Conservation (phyloP, 768 basidiomycete species). For the Suillus discolor region DNA sequence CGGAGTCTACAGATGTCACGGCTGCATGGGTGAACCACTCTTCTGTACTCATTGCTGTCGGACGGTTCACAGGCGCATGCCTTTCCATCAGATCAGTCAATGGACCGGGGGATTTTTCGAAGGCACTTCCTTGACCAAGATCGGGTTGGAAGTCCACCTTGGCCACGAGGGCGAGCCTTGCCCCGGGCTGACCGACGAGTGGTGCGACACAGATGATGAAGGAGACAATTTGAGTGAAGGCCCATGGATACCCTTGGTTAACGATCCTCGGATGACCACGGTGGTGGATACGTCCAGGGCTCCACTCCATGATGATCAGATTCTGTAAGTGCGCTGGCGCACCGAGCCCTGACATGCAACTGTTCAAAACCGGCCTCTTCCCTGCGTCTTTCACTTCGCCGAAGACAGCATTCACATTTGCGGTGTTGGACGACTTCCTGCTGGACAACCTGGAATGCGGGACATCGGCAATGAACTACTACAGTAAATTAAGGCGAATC, state of each 20-base stretch:
- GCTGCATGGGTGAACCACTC: background rate
- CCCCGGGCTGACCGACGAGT: constrained; percentile 5
- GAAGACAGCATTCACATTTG: constrained; percentile 1
- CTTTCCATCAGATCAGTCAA: constrained; percentile 4
- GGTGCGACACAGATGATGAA: background rate
- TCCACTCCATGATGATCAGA: background rate
- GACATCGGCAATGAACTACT: constrained; percentile 16
- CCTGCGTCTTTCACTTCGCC: background rate
- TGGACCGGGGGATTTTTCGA: background rate
- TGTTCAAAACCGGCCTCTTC: background rate
- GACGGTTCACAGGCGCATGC: background rate
- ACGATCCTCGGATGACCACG: background rate
- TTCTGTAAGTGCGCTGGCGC: background rate
- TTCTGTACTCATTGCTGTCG: constrained; percentile 6
- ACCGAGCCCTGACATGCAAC: background rate
- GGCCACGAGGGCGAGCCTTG: constrained; percentile 16
- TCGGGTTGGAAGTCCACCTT: background rate
- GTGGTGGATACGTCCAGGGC: background rate
- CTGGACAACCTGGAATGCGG: constrained; percentile 15
- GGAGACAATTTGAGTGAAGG: background rate
- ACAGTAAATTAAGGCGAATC: too few species aligned
- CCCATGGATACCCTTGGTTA: background rate
- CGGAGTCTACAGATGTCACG: background rate
- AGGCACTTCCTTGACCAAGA: background rate
- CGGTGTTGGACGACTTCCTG: constrained; percentile 2